Evolutionary conservation across 176 grass and related monocot species (phyloP).

Genomic region (Triticum urartu): DNA sequence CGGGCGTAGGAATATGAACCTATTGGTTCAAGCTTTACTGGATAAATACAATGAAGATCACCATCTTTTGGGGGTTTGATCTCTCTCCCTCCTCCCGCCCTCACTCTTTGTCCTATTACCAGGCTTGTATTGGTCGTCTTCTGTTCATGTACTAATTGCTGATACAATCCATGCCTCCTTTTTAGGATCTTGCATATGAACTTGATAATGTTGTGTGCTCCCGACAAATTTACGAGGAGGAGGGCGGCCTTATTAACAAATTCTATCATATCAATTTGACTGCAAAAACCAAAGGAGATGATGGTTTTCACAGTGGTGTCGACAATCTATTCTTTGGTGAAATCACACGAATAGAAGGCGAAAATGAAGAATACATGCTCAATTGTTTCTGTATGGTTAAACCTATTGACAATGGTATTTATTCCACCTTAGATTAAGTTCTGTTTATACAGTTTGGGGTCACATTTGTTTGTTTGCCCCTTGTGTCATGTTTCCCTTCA

Average conservation of each 20-base stretch:
- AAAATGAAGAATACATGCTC: not conserved
- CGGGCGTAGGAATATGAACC: not conserved
- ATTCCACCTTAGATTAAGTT: not conserved
- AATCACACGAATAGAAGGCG: not conserved
- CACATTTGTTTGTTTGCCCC: not conserved
- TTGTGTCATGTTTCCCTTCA: not conserved
- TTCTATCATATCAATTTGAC: conserved; percentile 12
- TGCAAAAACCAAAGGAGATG: not conserved
- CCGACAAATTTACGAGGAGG: not conserved
- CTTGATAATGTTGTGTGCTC: not conserved
- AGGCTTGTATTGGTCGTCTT: not conserved
- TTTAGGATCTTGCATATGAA: not conserved
- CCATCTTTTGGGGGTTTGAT: not conserved
- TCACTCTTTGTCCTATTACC: not conserved
- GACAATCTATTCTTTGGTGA: not conserved
- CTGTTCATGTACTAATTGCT: too few species aligned
- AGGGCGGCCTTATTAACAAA: not conserved
- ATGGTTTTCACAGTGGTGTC: not conserved
- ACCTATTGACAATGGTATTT: not conserved
- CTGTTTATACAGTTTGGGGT: not conserved
- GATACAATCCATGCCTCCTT: not conserved
- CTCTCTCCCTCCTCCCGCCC: not conserved
- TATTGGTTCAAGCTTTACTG: not conserved
- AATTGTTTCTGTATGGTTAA: not conserved
- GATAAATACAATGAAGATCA: not conserved